phyloP scores from a whole-genome alignment of 1,139 yeast genomes.

The Wickerhamomyces sp. region DNA sequence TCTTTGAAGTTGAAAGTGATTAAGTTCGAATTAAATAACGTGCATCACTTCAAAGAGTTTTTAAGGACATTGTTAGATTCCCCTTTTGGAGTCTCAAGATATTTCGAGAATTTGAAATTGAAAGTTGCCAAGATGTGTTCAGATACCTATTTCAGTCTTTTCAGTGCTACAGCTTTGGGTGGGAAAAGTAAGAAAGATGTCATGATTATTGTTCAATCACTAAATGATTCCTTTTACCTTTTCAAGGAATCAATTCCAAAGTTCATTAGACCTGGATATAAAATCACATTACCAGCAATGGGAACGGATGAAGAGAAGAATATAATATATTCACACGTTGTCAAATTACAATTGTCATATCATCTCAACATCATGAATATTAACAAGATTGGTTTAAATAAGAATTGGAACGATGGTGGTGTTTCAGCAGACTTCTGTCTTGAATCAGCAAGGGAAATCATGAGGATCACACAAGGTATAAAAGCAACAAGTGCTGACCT shows the following conservation, averaged over 20 bases:
- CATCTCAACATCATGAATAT: conserved; percentile 7
- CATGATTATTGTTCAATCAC: conserved; percentile 18
- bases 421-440: conserved; percentile 1
- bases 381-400: conserved; percentile 7
- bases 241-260: conserved; percentile 28
- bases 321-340: conserved; percentile 2
- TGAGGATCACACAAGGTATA: conserved; percentile 4
- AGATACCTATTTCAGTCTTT: conserved; percentile 22
- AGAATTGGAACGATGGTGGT: conserved; percentile 5
- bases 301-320: neutral
- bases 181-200: conserved; percentile 22
- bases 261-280: conserved; percentile 9
- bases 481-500: conserved; percentile 1
- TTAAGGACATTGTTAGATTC: conserved; percentile 5
- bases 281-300: conserved; percentile 2
- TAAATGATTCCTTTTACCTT: conserved; percentile 26
- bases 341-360: conserved; percentile 6
- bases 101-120: conserved; percentile 16
- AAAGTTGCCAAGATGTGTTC: conserved; percentile 20
- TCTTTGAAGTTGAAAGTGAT: conserved; percentile 6
- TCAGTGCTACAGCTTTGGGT: conserved; percentile 24
- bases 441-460: conserved; percentile 7
- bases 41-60: conserved; percentile 6
- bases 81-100: conserved; percentile 6
- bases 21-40: conserved; percentile 11